Conservation (phyloP, 2,329 filamentous ascomycete genomes). For the Microsporum ferrugineum region DNA sequence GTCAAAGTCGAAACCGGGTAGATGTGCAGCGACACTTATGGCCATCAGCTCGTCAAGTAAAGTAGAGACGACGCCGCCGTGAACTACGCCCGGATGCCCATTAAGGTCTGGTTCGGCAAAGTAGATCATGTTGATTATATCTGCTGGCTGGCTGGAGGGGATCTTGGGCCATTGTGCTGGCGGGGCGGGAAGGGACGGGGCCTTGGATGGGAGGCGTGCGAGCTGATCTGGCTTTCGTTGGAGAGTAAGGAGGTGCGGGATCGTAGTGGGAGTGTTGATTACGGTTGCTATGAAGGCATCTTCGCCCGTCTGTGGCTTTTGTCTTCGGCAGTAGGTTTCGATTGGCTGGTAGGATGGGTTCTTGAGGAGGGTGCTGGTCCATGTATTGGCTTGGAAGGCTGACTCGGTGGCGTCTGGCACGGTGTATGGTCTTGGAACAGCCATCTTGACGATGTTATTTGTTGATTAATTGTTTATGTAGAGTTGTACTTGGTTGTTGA, state of each 20-base stretch:
- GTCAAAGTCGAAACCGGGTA: conserved; percentile 11
- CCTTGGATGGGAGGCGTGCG: conserved; percentile 13
- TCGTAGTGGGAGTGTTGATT: conserved; percentile 28
- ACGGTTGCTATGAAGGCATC: conserved; percentile 34
- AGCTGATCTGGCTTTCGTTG: conserved; percentile 17
- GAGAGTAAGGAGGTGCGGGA: conserved; percentile 32
- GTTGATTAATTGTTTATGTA: not conserved
- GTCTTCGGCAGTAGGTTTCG: conserved; percentile 29
- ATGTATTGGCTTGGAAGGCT: conserved; percentile 19
- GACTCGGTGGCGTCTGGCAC: conserved; percentile 12
- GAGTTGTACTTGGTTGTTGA: not conserved
- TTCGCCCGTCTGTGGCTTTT: conserved; percentile 32
- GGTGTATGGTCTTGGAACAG: not conserved
- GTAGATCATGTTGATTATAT: conserved; percentile 28
- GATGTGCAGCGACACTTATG: conserved; percentile 26
- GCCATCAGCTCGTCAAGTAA: conserved; percentile 38
- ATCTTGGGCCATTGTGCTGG: conserved; percentile 15
- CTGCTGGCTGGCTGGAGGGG: conserved; percentile 17
- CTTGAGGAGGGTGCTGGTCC: conserved; percentile 24
- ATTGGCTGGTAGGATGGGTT: conserved; percentile 29
- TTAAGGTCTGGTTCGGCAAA: conserved; percentile 28
- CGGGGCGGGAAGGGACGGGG: conserved; percentile 16
- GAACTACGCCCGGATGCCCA: conserved; percentile 30
- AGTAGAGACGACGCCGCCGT: conserved; percentile 33
- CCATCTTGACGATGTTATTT: not conserved